phyloP scores from a whole-genome alignment of 2,329 filamentous ascomycete species.

The Emydomyces testavorans region DNA sequence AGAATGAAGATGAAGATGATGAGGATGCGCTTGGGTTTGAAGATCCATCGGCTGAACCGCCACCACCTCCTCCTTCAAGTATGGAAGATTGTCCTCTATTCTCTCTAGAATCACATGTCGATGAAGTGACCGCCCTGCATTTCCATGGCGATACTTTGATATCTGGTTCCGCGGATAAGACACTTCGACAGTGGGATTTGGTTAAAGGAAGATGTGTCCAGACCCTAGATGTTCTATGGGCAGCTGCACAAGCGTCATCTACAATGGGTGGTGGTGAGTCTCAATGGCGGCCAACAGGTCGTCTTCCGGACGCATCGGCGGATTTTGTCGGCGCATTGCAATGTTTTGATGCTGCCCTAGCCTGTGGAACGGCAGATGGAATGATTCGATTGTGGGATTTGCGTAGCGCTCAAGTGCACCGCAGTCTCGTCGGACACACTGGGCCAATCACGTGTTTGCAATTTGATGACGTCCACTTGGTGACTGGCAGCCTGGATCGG shows the following conservation, averaged over 20 bases:
- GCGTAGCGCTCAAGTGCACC: slow-evolving; percentile 89
- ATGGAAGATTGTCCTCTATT: slow-evolving; percentile 86
- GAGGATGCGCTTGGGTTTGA: slow-evolving; percentile 59
- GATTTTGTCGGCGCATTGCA: slow-evolving; percentile 93
- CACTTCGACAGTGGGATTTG: slow-evolving; percentile 91
- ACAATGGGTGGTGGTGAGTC: slow-evolving; percentile 48
- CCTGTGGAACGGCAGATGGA: slow-evolving; percentile 91
- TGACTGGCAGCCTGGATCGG: slow-evolving; percentile 83
- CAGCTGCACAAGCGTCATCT: slow-evolving; percentile 75
- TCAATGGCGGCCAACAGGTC: slow-evolving; percentile 60
- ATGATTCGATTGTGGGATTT: slow-evolving; percentile 97
- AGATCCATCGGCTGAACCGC: slow-evolving; percentile 54
- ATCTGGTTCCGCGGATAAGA: slow-evolving; percentile 95
- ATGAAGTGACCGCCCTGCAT: slow-evolving; percentile 86
- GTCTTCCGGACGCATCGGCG: slow-evolving; percentile 55
- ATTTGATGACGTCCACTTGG: slow-evolving; percentile 89
- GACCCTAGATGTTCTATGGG: slow-evolving; percentile 95
- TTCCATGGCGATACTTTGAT: slow-evolving; percentile 83
- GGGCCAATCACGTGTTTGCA: slow-evolving; percentile 88
- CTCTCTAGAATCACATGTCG: slow-evolving; percentile 78
- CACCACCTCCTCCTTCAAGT: slow-evolving; percentile 56
- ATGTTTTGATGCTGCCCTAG: slow-evolving; percentile 89
- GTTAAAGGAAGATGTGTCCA: slow-evolving; percentile 96
- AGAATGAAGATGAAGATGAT: slow-evolving; percentile 40
- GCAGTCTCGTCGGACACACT: slow-evolving; percentile 89